Base-by-base conservation (phyloP, 2,329 filamentous ascomycete genomes). In the Lachnellula occidentalis region DNA sequence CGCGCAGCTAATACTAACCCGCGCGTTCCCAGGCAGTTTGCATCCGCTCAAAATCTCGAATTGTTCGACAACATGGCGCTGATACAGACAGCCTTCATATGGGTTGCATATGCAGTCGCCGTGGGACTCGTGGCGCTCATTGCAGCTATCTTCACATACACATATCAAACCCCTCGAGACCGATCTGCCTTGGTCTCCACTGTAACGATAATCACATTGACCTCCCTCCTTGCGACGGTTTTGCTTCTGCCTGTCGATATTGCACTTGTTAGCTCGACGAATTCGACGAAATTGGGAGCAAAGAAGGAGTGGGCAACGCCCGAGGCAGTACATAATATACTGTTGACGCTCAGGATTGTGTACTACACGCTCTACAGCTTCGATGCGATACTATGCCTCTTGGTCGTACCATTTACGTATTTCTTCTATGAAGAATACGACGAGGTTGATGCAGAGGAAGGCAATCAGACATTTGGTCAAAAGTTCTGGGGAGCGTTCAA, bases 401-500 rank as follows among this genome's bases (percentile, higher is more conserved):
- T 97, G 17, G 81, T 96, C 45, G 87, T 97, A 19, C 94, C 94
- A 0, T 99, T 99, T 69, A 87, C 92, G 47, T 99, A 99, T 75
- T 99, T 99, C 71, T 96, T 88, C 84, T 94, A 95, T 67, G 94
- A 99, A 71, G 94, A 97, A 71, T 95, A 95, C 62, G 92, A 96
- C 66, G 91, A 96, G 73, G 86, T 92, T 19, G 91, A 91, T 58
- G 80, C 86, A 34, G 89, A 95, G 65, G 82, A 89, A 57, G 88
- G 90, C 34, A 83, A 82, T 31, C 86, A 92, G 69, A 87, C 87
- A 2, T 71, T 87, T 55, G 79, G 78, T 6, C 81, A 83, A 66
- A 82, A 90, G 52, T 79, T 97, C 57, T 86, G 85, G 80, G 85
- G 85, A n/a, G 90, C 94, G 4, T 76, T 89, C 69, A 96, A 95